Base-by-base conservation (phyloP, 176 grass and related monocot species). In the Oryza meridionalis region DNA sequence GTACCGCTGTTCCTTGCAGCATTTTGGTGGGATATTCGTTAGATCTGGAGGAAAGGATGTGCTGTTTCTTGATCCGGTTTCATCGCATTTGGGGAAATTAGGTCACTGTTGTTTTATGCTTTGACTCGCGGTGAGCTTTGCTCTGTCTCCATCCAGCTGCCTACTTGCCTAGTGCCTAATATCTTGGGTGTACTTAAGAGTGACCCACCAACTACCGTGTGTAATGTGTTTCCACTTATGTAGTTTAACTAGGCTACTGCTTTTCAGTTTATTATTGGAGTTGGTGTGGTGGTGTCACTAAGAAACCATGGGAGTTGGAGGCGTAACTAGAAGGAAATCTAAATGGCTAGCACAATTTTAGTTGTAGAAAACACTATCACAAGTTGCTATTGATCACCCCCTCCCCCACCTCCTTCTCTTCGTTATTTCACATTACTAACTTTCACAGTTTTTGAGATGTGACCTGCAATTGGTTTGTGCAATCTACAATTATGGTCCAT, bases 141-240 rank as follows among this genome's bases (percentile, higher is more conserved):
- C 38, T 81, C 29, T 73, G 80, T n/a, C 11, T 2, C 24, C 11
- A 0, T 37, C 42, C 19, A 21, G 59, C 42, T 75, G 70, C 55
- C 70, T 83, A 65, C 19, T 58, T 75, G 70, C 58, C 58, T 75
- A 65, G 7, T 64, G 12, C 37, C 53, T 77, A 50, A 22, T 81
- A 40, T 83, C 29, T 42, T 21, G 72, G 17, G 0, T 77, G 50
- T 70, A 32, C 0, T 47, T 47, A 45, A 75, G 7, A 16, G 10
- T 8, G n/a, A 46, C 70, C 4, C 76, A 47, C 78, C 58, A 62
- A 11, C 58, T 24, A 24, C 58, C 53, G n/a, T 7, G 53, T 24
- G 58, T 62, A 24, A 77, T 82, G 84, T 79, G 84, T 62, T 79
- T 82, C 27, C 79, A 82, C 63, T 90, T 40, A 86, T 77, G 22